phyloP scores from a whole-genome alignment of 2,329 filamentous ascomycete species.

The Ilyonectria mors-panacis region DNA sequence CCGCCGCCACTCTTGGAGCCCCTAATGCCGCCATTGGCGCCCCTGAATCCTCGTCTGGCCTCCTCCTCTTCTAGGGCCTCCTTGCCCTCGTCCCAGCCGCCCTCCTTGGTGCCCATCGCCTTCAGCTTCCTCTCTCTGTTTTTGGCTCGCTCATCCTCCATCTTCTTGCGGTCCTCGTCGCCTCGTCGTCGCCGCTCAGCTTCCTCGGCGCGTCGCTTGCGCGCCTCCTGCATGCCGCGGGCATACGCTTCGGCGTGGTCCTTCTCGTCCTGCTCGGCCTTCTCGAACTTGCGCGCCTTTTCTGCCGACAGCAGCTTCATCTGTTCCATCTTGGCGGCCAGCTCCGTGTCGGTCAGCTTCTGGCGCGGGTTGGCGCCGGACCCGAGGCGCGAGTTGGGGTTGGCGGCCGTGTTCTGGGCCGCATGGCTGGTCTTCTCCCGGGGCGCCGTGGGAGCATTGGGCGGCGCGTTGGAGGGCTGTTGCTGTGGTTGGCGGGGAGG shows the following conservation, averaged over 20 bases:
- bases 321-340: constrained; percentile 72
- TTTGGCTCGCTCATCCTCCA: constrained; percentile 72
- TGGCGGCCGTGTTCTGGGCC: constrained; percentile 51
- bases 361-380: constrained; percentile 72
- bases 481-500: constrained; percentile 39
- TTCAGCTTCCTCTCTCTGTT: constrained; percentile 74
- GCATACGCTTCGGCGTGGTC: constrained; percentile 69
- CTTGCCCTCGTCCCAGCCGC: constrained; percentile 74
- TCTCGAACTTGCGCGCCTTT: constrained; percentile 71
- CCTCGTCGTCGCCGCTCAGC: constrained; percentile 65
- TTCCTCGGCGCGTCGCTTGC: constrained; percentile 66
- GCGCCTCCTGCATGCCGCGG: constrained; percentile 69
- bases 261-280: constrained; percentile 70
- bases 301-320: constrained; percentile 73
- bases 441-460: constrained; percentile 51
- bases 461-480: constrained; percentile 45
- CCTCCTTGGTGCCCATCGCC: constrained; percentile 68
- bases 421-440: constrained; percentile 45
- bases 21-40: constrained; percentile 58
- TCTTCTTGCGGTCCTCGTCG: constrained; percentile 66
- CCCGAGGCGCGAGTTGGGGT: constrained; percentile 60
- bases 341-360: constrained; percentile 72
- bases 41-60: constrained; percentile 57
- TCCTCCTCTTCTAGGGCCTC: constrained; percentile 60
- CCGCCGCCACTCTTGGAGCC: constrained; percentile 56